phyloP scores from a whole-genome alignment of 139 green algal genomes.

The Micractinium sp. region DNA sequence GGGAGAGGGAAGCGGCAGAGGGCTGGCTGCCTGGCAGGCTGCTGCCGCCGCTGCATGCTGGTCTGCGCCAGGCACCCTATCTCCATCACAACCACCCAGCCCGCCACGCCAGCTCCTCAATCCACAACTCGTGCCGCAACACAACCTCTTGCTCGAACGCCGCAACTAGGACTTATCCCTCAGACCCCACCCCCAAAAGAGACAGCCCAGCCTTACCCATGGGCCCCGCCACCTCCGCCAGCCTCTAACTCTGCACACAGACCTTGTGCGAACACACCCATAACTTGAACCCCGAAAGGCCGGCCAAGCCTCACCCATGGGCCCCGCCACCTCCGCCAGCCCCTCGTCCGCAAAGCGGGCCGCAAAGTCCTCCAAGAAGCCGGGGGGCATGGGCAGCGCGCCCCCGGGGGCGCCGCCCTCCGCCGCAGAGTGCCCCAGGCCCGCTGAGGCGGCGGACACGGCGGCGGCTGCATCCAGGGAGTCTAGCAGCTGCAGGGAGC shows the following conservation, averaged over 20 bases:
- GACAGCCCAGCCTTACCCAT: conserved; percentile 35
- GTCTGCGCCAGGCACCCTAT: too few relatives aligned
- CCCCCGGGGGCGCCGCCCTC: background rate
- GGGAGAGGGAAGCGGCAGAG: too few relatives aligned
- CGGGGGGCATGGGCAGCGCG: conserved; percentile 63
- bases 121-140: too few relatives aligned
- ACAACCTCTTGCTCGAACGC: too few relatives aligned
- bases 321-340: conserved; percentile 65
- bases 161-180: too few relatives aligned
- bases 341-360: conserved; percentile 74
- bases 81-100: too few relatives aligned
- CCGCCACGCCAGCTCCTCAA: too few relatives aligned
- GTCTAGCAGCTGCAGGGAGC: conserved; percentile 80
- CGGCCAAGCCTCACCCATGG: conserved; percentile 36
- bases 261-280: background rate
- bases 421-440: background rate
- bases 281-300: too few relatives aligned
- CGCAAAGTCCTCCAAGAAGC: conserved; percentile 86
- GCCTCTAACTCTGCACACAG: conserved; percentile 21
- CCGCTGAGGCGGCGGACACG: background rate
- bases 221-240: conserved; percentile 65
- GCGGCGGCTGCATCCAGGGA: conserved; percentile 30
- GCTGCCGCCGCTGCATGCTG: too few relatives aligned
- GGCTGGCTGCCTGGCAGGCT: too few relatives aligned
- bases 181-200: too few relatives aligned